Conservation (phyloP, 768 basidiomycete species). For the Gelatoporia subvermispora region DNA sequence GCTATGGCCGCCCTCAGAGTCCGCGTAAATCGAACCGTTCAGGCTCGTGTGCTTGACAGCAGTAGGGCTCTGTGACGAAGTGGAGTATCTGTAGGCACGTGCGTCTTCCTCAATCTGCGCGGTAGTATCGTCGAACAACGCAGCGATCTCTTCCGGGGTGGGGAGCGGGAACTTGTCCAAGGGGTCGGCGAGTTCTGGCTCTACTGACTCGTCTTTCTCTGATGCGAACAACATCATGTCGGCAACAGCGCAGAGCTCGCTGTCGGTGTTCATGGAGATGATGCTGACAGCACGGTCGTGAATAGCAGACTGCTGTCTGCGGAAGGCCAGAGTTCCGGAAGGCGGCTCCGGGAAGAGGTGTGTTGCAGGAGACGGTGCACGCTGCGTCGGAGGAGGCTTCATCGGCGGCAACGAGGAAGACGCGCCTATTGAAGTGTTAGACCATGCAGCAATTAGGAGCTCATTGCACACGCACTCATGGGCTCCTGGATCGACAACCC, state of each 20-base stretch:
- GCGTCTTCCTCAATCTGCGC: conserved; percentile 2
- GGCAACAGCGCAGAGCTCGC: conserved; percentile 46
- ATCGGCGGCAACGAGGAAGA: conserved; percentile 1
- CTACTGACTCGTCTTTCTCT: conserved; percentile 18
- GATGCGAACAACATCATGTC: conserved; percentile 38
- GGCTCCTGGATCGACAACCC: too few relatives aligned
- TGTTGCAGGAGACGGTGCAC: conserved; percentile 1
- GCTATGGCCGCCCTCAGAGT: conserved; percentile 30
- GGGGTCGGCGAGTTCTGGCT: too few relatives aligned
- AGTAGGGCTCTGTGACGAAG: conserved; percentile 6
- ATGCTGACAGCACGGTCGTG: conserved; percentile 32
- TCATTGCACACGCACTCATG: neutral
- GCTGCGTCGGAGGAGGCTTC: neutral
- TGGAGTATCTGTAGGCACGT: conserved; percentile 6
- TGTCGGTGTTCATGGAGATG: conserved; percentile 44
- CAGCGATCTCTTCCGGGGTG: neutral
- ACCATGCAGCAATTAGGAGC: too few relatives aligned
- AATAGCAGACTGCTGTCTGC: conserved; percentile 19
- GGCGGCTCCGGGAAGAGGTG: conserved; percentile 14
- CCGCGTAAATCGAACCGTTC: conserved; percentile 21
- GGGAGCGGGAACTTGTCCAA: neutral
- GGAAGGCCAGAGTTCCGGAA: conserved; percentile 20
- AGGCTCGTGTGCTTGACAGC: neutral
- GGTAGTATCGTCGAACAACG: conserved; percentile 1
- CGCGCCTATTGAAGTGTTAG: conserved; percentile 2